Base-by-base conservation (phyloP, 2,329 filamentous ascomycete genomes). In the Xylariaceae sp. region DNA sequence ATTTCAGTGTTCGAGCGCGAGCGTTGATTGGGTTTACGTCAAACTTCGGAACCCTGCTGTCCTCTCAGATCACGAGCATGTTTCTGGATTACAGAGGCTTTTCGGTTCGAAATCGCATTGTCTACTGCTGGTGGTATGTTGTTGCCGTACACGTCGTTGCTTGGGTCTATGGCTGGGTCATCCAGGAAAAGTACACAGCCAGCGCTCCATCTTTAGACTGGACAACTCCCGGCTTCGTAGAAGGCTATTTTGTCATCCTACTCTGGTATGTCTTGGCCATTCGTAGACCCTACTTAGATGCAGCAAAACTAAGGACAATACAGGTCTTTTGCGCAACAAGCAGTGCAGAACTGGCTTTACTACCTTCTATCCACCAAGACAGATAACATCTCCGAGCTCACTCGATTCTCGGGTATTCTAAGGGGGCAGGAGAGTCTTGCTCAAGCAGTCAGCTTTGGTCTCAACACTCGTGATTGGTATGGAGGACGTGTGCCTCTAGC, bases 21-120 rank as follows among this genome's bases (percentile, higher is more conserved):
- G 86, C 88, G 0, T 71, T 91, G 1, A 87, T 84, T 0, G 89
- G 86, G 0, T 87, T 90, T 60, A 65, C 90, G 2, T 83, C 82
- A 0, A 87, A 86, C 5, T 79, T 90, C 13, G 76, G 87, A 4
- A 86, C 86, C 1, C 75, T 89, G 2, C 78, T 80, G 1, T 75
- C 76, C 1, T 86, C 87, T 2, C 89, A 89, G 51, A 36, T 89
- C 67, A 71, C 55, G 28, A 57, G 56, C 47, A 50, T 56, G 31
- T 45, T 62, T 31, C 54, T 64, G 2, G 55, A 64, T 47, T 60
- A 57, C 47, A 56, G 50, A 6, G 14, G 42, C 0, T 17, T 60
- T 0, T 6, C 63, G 22, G 66, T 68, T 13, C 63, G 33, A 79
- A 77, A 0, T 70, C 73, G 77, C 19, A 68, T 79, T 42, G 69